phyloP scores from a whole-genome alignment of 805 yeast species.

The Candida jianshihensis region DNA sequence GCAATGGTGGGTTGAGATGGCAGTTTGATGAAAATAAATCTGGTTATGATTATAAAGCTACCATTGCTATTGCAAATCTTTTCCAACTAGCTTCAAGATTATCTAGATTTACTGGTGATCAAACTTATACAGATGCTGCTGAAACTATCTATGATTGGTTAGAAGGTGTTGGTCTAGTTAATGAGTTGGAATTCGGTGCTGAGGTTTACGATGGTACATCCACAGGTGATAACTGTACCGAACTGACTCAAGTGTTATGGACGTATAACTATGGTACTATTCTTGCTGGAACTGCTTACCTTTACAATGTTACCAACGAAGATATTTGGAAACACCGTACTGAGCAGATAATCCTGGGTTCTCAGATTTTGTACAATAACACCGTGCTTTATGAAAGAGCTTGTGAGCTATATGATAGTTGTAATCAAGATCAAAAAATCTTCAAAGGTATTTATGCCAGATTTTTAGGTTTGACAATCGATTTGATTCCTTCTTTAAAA shows the following conservation, averaged over 20 bases:
- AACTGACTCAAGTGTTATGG: conserved; percentile 56
- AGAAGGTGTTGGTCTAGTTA: conserved; percentile 39
- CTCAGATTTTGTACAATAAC: conserved; percentile 30
- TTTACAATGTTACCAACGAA: conserved; percentile 62
- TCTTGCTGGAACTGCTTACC: conserved; percentile 66
- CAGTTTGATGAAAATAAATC: conserved; percentile 55
- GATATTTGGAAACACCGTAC: conserved; percentile 41
- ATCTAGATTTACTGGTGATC: conserved; percentile 49
- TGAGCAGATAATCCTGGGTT: conserved; percentile 15
- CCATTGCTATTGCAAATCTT: conserved; percentile 58
- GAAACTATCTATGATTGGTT: conserved; percentile 56
- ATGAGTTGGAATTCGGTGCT: conserved; percentile 23
- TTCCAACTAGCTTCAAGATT: conserved; percentile 59
- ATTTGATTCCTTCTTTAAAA: conserved; percentile 51
- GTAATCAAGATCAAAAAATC: conserved; percentile 83
- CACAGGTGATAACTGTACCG: conserved; percentile 53
- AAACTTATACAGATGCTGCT: conserved; percentile 44
- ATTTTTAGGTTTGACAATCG: conserved; percentile 64
- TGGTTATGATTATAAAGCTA: conserved; percentile 58
- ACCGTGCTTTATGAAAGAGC: conserved; percentile 75
- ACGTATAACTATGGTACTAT: conserved; percentile 77
- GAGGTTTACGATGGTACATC: conserved; percentile 70
- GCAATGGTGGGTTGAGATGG: conserved; percentile 68
- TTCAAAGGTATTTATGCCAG: conserved; percentile 82
- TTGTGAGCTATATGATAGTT: conserved; percentile 56